phyloP scores from a whole-genome alignment of 169 alveolate species.

The Cryptosporidium andersoni region DNA sequence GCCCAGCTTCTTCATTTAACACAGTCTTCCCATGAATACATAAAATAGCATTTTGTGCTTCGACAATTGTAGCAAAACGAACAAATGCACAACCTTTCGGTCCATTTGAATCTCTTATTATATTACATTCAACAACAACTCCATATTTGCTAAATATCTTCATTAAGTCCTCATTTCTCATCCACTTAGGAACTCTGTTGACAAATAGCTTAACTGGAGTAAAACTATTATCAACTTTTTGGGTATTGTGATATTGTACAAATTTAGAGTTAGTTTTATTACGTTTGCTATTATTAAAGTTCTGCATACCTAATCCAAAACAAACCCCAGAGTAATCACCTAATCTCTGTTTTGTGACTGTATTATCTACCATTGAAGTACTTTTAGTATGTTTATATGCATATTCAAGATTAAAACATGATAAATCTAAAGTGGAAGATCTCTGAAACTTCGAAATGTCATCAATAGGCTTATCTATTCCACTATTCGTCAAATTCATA shows the following conservation, averaged over 20 bases:
- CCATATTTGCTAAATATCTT: slow-evolving; percentile 61
- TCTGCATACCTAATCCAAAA: not conserved
- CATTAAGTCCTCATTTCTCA: slow-evolving; percentile 48
- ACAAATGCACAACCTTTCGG: slow-evolving; percentile 68
- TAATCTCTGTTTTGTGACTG: too few species aligned
- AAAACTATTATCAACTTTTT: slow-evolving; percentile 4
- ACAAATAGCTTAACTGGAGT: slow-evolving; percentile 65
- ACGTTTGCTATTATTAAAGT: slow-evolving; percentile 35
- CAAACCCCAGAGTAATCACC: slow-evolving; percentile 29
- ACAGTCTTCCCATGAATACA: slow-evolving; percentile 67
- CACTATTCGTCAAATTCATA: slow-evolving; percentile 35
- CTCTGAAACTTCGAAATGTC: slow-evolving; percentile 46
- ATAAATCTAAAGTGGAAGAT: slow-evolving; percentile 47
- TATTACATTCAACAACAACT: slow-evolving; percentile 61
- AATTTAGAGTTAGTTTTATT: slow-evolving; percentile 36
- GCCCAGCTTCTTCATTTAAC: slow-evolving; percentile 50
- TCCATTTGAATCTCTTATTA: slow-evolving; percentile 60
- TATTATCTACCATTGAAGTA: too few species aligned
- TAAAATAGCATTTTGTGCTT: slow-evolving; percentile 66
- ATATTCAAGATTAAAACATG: not conserved
- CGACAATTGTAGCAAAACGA: slow-evolving; percentile 39
- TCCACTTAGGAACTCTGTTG: slow-evolving; percentile 59
- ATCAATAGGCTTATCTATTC: slow-evolving; percentile 29
- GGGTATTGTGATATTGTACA: too few species aligned
- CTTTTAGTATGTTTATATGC: too few species aligned